Percentiles rank a stretch among this genome's conserved stretches.
Evolutionary conservation across 768 basidiomycete genomes (phyloP).

Genomic region (Pisolithus marmoratus): DNA sequence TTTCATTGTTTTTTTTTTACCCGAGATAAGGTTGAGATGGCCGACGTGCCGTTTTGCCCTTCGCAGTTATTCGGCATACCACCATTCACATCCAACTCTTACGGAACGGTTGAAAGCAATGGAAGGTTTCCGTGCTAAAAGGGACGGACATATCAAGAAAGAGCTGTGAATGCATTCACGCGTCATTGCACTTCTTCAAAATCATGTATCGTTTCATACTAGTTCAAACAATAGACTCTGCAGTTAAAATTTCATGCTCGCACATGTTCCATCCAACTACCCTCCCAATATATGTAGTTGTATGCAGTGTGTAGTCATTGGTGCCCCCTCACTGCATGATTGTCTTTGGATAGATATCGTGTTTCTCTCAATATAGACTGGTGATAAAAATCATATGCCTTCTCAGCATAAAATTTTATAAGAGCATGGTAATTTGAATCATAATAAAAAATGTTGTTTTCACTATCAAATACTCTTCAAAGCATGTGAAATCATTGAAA

Average conservation of each 20-base stretch:
- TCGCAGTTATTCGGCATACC: conserved; percentile 86
- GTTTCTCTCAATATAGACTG: no score
- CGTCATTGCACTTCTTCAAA: no score
- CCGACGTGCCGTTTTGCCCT: background rate
- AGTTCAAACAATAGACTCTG: background rate
- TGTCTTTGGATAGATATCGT: no score
- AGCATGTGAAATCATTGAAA: no score
- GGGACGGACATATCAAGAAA: conserved; percentile 23
- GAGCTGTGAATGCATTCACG: conserved; percentile 11
- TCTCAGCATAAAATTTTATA: no score
- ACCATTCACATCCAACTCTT: conserved; percentile 93
- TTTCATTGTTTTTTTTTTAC: background rate
- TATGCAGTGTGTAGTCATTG: no score
- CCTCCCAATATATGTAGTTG: no score
- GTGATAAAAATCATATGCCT: no score
- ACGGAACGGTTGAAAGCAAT: conserved; percentile 83
- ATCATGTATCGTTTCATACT: background rate
- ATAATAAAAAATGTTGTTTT: no score
- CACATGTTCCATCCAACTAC: background rate
- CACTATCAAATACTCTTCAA: no score
- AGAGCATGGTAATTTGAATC: no score
- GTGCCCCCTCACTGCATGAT: no score
- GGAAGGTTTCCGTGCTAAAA: conserved; percentile 54
- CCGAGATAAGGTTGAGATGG: background rate
- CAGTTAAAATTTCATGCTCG: background rate